Evolutionary conservation across 345 rosid genomes (phyloP).

Genomic region (Sonneratia alba): DNA sequence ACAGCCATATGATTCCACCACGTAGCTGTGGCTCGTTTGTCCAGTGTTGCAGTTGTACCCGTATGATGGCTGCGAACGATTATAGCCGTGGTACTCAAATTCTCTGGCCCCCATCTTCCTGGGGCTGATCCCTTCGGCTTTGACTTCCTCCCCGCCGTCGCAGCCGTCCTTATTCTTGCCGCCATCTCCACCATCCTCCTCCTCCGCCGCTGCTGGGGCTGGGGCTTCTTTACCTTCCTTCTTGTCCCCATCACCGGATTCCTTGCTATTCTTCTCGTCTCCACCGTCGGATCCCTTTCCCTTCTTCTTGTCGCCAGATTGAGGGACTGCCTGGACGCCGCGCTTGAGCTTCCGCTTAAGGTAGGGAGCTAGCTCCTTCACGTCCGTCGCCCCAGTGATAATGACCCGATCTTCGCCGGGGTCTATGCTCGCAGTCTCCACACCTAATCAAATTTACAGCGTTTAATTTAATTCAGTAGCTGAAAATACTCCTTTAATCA

Average conservation of each 20-base stretch:
- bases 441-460: slow-evolving; percentile 33
- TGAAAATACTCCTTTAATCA: neutral
- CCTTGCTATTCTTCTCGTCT: slow-evolving; percentile 38
- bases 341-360: slow-evolving; percentile 52
- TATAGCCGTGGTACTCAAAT: slow-evolving; percentile 33
- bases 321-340: slow-evolving; percentile 46
- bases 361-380: slow-evolving; percentile 35
- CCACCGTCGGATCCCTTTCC: slow-evolving; percentile 18
- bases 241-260: slow-evolving; percentile 12
- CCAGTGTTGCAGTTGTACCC: slow-evolving; percentile 9
- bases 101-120: slow-evolving; percentile 47
- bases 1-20: slow-evolving; percentile 1
- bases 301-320: slow-evolving; percentile 27
- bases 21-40: slow-evolving; percentile 1
- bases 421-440: slow-evolving; percentile 45
- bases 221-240: slow-evolving; percentile 19
- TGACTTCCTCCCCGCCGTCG: neutral
- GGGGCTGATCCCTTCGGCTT: slow-evolving; percentile 3
- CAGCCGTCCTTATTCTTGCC: slow-evolving; percentile 15
- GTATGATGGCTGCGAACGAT: slow-evolving; percentile 18
- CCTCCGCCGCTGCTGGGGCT: neutral
- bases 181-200: slow-evolving; percentile 9
- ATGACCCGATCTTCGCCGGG: slow-evolving; percentile 51
- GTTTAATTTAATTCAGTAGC: neutral
- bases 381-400: slow-evolving; percentile 67